Conservation (phyloP, 2,329 filamentous ascomycete genomes). For the Colletotrichum costaricense region DNA sequence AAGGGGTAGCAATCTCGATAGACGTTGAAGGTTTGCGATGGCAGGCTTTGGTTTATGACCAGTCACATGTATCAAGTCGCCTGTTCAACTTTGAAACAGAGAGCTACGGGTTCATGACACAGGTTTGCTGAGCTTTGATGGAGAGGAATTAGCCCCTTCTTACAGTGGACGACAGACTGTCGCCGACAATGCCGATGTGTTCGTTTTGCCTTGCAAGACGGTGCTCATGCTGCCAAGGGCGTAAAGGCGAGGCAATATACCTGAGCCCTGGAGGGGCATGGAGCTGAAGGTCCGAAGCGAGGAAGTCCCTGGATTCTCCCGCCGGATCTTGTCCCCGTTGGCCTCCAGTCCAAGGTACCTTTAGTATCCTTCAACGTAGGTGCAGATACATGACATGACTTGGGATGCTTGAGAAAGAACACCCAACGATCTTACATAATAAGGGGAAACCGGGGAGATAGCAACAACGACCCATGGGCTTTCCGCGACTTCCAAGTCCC, state of each 20-base stretch:
- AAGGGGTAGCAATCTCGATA: neutral
- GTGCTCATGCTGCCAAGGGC: constrained; percentile 16
- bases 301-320: neutral
- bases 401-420: neutral
- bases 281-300: neutral
- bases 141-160: neutral
- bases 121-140: neutral
- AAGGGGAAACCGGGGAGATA: neutral
- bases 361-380: no score
- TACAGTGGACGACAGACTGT: neutral
- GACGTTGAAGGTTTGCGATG: neutral
- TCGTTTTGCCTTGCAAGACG: constrained; percentile 9
- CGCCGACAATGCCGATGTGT: no score
- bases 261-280: neutral
- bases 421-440: no score
- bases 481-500: neutral
- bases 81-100: neutral
- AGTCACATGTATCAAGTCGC: neutral
- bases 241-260: constrained; percentile 20
- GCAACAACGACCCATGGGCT: neutral
- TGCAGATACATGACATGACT: neutral
- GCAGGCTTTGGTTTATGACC: neutral
- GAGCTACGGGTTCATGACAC: neutral
- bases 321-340: neutral
- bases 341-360: neutral